Base-by-base conservation (phyloP, 2,329 filamentous ascomycete species). In the Colletotrichum sp. region DNA sequence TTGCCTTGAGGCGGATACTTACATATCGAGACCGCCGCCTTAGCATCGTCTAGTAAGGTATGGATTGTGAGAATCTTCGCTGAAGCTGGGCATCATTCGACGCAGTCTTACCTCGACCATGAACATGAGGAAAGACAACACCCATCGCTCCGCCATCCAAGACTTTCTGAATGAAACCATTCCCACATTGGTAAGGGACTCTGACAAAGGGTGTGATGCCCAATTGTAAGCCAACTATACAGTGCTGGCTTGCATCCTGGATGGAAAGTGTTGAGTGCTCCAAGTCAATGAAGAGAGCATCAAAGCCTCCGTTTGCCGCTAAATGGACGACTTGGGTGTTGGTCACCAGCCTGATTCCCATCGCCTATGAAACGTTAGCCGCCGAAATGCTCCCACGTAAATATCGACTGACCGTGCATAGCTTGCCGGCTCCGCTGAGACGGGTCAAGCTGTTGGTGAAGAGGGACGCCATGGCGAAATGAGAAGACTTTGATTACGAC, bases 271-370 rank as follows among this genome's bases (percentile, higher is more conserved):
- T 78, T 6, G 82, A 82, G 62, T 86, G 84, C 76, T 86, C 84
- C 8, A 86, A 78, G 44, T 86, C 85, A 72, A 86, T 85, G 77
- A 86, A 86, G 0, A 86, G 77, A 8, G 81, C 76, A 66, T 86
- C 82, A 67, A 81, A 85, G 24, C 83, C 83, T 4, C 81, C 81
- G 28, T 81, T 80, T 71, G 81, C 81, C 13, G 84, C 84, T 8
- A 85, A 74, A 26, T 82, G 79, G 13, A 84, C 82, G 5, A 85
- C 78, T 22, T 81, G 77, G 0, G 79, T 67, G 22, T 79, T 81
- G 1, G 82, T 75, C 1, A 81, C 74, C 8, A 84, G 70, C 55
- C 80, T 81, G 70, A 85, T 81, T 55, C 81, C 79, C 73, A 83
- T 78, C 26, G 78, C 78, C 79, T 82, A 26, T 1, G 10, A 10